A percentile compares a stretch with the other conserved stretches of the same genome.
phyloP scores from a whole-genome alignment of 208 protist genomes.

The Angomonas desouzai region DNA sequence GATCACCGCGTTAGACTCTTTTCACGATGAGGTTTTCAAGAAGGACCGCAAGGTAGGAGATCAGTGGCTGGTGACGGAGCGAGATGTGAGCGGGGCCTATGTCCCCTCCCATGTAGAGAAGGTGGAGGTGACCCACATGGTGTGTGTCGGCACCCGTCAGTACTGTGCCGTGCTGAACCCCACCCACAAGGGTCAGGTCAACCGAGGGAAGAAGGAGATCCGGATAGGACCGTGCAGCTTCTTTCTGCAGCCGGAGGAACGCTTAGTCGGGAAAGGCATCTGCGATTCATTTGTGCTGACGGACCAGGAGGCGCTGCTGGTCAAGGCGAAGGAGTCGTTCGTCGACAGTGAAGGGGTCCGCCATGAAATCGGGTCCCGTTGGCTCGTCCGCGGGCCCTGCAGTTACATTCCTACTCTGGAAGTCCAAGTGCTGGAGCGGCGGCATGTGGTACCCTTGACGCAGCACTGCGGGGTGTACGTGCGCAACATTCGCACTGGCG shows the following conservation, averaged over 20 bases:
- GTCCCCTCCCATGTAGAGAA: slow-evolving; percentile 61
- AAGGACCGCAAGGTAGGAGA: slow-evolving; percentile 31
- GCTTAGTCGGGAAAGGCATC: slow-evolving; percentile 25
- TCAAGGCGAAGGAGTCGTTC: slow-evolving; percentile 38
- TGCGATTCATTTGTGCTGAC: slow-evolving; percentile 32
- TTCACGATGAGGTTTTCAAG: slow-evolving; percentile 49
- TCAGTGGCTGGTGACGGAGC: slow-evolving; percentile 80
- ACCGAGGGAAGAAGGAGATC: slow-evolving; percentile 26
- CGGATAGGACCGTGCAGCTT: slow-evolving; percentile 36
- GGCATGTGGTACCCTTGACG: slow-evolving; percentile 85
- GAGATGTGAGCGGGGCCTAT: slow-evolving; percentile 26
- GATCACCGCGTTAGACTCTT: slow-evolving; percentile 64
- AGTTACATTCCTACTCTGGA: slow-evolving; percentile 90
- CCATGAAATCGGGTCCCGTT: slow-evolving; percentile 61
- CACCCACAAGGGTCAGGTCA: slow-evolving; percentile 14
- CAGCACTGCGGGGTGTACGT: slow-evolving; percentile 96
- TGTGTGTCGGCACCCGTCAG: slow-evolving; percentile 17
- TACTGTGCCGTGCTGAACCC: slow-evolving; percentile 26
- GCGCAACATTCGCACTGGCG: slow-evolving; percentile 84
- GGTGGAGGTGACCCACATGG: slow-evolving; percentile 20
- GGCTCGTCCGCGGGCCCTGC: slow-evolving; percentile 92
- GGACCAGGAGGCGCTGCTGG: slow-evolving; percentile 57
- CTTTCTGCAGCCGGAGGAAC: slow-evolving; percentile 53
- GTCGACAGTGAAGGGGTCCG: slow-evolving; percentile 14
- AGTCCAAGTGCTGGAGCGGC: slow-evolving; percentile 89